Base-by-base conservation (phyloP, 305 asterid genomes). In the Salvia sclarea region DNA sequence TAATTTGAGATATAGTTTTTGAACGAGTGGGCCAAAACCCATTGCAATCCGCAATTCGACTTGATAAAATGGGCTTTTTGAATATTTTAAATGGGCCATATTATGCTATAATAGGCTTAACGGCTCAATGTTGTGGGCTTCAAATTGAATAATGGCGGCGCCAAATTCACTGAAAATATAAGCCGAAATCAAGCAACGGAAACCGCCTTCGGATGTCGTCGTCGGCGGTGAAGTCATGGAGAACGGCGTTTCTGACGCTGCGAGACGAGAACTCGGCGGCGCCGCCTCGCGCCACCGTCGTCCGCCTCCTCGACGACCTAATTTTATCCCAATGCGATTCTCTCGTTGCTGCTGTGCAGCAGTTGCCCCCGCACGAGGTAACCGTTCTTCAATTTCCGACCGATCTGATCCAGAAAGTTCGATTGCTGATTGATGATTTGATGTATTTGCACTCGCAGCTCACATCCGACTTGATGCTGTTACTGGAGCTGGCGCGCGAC, bases 291-390 rank as follows among this genome's bases (percentile, higher is more conserved):
- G 17, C 78, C 65, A 49, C 78, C 21, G 68, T 83, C 64, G 60
- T 83, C 63, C 82, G 61, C 64, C 86, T 84, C 64, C 81, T 90
- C 68, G 64, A 82, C 72, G 78, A 63, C 62, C 85, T 86, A 44
- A 57, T 90, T 52, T 75, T 88, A 41, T 86, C 86, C 76, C 97
- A 88, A 66, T 82, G 81, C 9, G 72, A 80, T 49, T 17, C 72
- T 56, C 82, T 90, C 47, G 69, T 86, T 53, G 74, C 77, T 53
- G 90, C 92, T 31, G 83, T 86, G 40, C 76, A 85, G 5, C 71
- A 80, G 50, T 80, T 90, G 79, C 88, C 97, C 9, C 79, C 94
- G 43, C 88, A 82, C 47, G 97, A 90, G 90, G 97, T 18, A 28
- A 40, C n/a, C n/a, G n/a, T n/a, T 33, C 44, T 43, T 65, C 33